A percentile compares a stretch with the other conserved stretches of the same genome.
Evolutionary conservation across 179 eudicot genomes (phyloP).

Genomic region (Vitellaria paradoxa): DNA sequence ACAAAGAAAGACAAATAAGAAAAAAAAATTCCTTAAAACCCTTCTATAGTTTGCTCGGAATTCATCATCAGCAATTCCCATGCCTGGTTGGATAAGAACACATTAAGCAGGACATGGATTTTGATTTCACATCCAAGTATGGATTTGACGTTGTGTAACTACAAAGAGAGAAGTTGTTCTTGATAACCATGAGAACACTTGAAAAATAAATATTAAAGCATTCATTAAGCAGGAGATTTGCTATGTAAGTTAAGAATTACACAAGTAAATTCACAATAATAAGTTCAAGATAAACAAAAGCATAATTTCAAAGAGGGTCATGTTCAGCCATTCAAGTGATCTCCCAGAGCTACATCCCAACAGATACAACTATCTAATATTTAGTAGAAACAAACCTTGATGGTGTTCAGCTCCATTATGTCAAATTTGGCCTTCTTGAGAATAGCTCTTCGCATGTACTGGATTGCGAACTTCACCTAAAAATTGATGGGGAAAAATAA

Average conservation of each 20-base stretch:
- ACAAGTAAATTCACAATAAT: not conserved
- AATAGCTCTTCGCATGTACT: conserved; percentile 91
- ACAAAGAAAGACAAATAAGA: not conserved
- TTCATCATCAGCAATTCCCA: not conserved
- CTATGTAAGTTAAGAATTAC: not conserved
- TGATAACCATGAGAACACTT: not conserved
- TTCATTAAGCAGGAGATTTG: not conserved
- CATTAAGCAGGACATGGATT: too few species aligned
- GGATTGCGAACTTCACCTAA: conserved; percentile 97
- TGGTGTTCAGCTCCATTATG: conserved; percentile 76
- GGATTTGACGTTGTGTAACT: not conserved
- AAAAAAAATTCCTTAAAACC: not conserved
- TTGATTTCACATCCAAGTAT: too few species aligned
- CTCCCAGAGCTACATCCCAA: not conserved
- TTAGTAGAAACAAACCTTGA: conserved; percentile 52
- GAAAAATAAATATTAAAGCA: not conserved
- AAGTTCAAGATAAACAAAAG: not conserved
- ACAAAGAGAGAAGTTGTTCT: not conserved
- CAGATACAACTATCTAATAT: not conserved
- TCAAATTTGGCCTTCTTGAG: conserved; percentile 94
- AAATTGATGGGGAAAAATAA: not conserved
- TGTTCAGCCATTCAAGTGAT: not conserved
- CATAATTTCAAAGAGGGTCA: not conserved
- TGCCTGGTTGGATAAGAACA: too few species aligned
- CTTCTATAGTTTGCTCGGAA: not conserved